A percentile compares a stretch with the other conserved stretches of the same genome.
Conservation (phyloP, 2,329 filamentous ascomycete genomes). For the Rutstroemia sp. region DNA sequence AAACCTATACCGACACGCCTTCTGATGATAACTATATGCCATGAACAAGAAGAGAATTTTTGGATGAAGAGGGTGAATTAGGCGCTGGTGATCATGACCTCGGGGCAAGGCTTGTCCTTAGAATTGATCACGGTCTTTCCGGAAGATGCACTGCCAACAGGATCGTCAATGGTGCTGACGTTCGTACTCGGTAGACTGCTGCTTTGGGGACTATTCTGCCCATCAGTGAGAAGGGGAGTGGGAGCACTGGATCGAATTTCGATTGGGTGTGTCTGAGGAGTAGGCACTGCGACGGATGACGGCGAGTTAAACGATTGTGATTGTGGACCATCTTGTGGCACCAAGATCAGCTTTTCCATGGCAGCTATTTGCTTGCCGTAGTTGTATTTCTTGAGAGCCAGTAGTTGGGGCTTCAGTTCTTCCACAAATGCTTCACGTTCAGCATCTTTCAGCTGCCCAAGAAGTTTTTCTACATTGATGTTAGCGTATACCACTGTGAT, state of each 20-base stretch:
- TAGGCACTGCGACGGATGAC: constrained; percentile 19
- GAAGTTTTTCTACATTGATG: constrained; percentile 64
- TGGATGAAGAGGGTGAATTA: constrained; percentile 10
- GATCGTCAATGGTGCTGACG: constrained; percentile 38
- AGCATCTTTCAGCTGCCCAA: constrained; percentile 52
- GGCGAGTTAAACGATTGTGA: constrained; percentile 14
- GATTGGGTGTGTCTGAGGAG: constrained; percentile 31
- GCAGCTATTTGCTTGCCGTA: constrained; percentile 60
- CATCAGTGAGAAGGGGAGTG: constrained; percentile 60
- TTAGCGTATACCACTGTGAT: not conserved
- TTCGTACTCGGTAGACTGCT: constrained; percentile 58
- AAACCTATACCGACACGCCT: constrained; percentile 5
- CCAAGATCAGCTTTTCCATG: constrained; percentile 49
- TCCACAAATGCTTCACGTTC: constrained; percentile 55
- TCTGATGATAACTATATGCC: constrained; percentile 8
- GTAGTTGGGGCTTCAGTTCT: constrained; percentile 56
- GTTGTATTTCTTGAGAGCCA: constrained; percentile 54
- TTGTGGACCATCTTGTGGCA: constrained; percentile 9
- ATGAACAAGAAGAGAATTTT: constrained; percentile 7
- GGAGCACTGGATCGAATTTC: constrained; percentile 47
- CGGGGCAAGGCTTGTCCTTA: constrained; percentile 19
- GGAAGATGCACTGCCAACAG: constrained; percentile 18
- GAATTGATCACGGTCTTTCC: constrained; percentile 15
- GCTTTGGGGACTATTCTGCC: constrained; percentile 62
- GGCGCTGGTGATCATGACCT: constrained; percentile 24